Conservation (phyloP, 805 yeast genomes). For the Kodamaea hsintzibuensis region DNA sequence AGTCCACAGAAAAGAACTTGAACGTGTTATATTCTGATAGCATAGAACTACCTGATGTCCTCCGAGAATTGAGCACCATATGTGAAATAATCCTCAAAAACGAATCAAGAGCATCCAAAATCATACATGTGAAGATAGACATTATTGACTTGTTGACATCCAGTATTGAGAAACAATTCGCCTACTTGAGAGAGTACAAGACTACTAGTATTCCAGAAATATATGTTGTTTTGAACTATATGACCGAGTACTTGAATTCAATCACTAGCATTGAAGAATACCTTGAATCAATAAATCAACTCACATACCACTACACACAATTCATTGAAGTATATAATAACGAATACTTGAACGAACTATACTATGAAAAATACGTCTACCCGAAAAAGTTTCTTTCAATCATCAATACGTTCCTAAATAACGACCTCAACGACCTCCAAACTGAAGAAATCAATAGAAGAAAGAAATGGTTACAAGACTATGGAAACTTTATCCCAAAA, state of each 20-base stretch:
- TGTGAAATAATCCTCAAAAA: constrained; percentile 38
- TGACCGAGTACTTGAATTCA: constrained; percentile 6
- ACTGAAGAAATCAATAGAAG: constrained; percentile 36
- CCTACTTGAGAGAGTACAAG: constrained; percentile 23
- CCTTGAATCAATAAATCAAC: constrained; percentile 28
- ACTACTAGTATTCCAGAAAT: constrained; percentile 26
- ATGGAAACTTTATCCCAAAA: constrained; percentile 43
- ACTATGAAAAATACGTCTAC: constrained; percentile 40
- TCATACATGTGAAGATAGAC: background rate
- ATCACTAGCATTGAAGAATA: constrained; percentile 15
- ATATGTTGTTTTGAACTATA: constrained; percentile 6
- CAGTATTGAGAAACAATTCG: constrained; percentile 18
- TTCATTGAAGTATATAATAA: constrained; percentile 34
- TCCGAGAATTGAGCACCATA: constrained; percentile 44
- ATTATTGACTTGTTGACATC: constrained; percentile 14
- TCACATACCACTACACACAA: constrained; percentile 37
- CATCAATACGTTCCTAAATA: constrained; percentile 36
- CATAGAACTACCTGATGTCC: constrained; percentile 56
- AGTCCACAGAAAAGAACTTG: constrained; percentile 24
- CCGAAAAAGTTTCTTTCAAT: constrained; percentile 35
- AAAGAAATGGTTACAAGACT: constrained; percentile 35
- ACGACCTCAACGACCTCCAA: constrained; percentile 32
- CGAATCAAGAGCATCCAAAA: constrained; percentile 30
- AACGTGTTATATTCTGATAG: constrained; percentile 54
- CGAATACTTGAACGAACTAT: constrained; percentile 38